A percentile compares a stretch with the other conserved stretches of the same genome.
These are phyloP conservation scores for Aristolochia fimbriata DNA, from an alignment of 164 flowering plant genomes.

Conservation along the genomic window DNA sequence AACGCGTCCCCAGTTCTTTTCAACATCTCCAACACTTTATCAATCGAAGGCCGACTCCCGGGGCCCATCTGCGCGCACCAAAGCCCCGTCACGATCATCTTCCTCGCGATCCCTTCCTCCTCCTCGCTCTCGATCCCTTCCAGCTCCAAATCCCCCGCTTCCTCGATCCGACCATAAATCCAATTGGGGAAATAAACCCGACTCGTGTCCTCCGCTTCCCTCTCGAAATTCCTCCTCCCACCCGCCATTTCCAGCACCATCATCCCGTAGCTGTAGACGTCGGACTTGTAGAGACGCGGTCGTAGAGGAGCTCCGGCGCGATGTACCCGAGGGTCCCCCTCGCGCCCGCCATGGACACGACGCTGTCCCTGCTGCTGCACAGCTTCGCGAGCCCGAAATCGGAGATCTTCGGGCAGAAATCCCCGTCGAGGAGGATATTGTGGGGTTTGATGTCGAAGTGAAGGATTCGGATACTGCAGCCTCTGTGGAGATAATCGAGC, in stretches of 20 bases:
- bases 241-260: conserved; percentile 8
- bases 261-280: conserved; percentile 3
- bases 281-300: conserved; percentile 6
- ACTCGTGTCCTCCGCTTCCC: background rate
- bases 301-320: conserved; percentile 6
- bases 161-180: background rate
- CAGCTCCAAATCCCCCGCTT: background rate
- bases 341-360: background rate
- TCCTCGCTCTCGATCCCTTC: background rate
- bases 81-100: conserved; percentile 6
- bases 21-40: conserved; percentile 8
- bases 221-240: conserved; percentile 3
- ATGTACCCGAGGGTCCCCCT: conserved; percentile 7
- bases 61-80: conserved; percentile 8
- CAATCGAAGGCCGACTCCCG: conserved; percentile 7
- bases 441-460: conserved; percentile 9
- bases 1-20: conserved; percentile 1
- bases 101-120: background rate
- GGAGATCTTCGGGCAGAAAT: conserved; percentile 9
- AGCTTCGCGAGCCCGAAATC: conserved; percentile 6
- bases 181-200: conserved; percentile 3
- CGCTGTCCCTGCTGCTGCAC: background rate
- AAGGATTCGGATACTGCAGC: background rate
- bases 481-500: conserved; percentile 8
- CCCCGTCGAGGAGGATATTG: conserved; percentile 7